These are phyloP conservation scores for Aspergillus quadricinctus DNA, from an alignment of 2,329 filamentous ascomycete genomes.

Conservation along the genomic window DNA sequence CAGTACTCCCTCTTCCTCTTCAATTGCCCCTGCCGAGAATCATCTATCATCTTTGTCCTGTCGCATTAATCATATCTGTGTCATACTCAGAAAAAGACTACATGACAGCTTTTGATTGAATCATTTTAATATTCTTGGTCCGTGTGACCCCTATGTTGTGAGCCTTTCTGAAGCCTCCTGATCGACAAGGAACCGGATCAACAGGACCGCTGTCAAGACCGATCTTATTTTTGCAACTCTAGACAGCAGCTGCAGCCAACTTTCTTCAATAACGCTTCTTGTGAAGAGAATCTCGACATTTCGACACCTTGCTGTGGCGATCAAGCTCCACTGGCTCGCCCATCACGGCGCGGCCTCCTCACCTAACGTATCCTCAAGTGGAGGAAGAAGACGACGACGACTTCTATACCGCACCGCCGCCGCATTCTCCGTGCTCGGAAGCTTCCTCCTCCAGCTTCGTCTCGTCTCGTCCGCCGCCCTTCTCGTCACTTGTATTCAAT, in stretches of 20 bases:
- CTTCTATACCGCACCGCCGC: slow-evolving; percentile 37
- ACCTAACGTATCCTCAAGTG: slow-evolving; percentile 34
- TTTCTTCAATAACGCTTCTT: background rate
- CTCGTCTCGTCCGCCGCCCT: slow-evolving; percentile 56
- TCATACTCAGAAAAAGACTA: background rate
- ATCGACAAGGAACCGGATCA: slow-evolving; percentile 12
- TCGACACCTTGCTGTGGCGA: slow-evolving; percentile 33
- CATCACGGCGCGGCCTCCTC: slow-evolving; percentile 42
- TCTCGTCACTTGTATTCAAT: slow-evolving; percentile 60
- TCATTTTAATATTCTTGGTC: background rate
- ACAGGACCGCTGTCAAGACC: slow-evolving; percentile 5
- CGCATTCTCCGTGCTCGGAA: slow-evolving; percentile 34
- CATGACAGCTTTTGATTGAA: background rate
- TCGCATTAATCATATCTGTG: background rate
- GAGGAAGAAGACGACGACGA: slow-evolving; percentile 37
- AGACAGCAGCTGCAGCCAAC: background rate
- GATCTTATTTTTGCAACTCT: slow-evolving; percentile 1
- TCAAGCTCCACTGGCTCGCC: slow-evolving; percentile 31
- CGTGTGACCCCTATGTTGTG: slow-evolving; percentile 1
- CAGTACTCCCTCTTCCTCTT: slow-evolving; percentile 11
- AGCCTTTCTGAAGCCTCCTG: slow-evolving; percentile 12
- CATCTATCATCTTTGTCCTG: background rate
- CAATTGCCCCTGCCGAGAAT: slow-evolving; percentile 7
- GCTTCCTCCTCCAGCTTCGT: slow-evolving; percentile 48
- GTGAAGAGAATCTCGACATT: background rate